These are phyloP conservation scores for Coniella lustricola DNA, from an alignment of 2,329 filamentous ascomycete genomes.

Conservation along the genomic window DNA sequence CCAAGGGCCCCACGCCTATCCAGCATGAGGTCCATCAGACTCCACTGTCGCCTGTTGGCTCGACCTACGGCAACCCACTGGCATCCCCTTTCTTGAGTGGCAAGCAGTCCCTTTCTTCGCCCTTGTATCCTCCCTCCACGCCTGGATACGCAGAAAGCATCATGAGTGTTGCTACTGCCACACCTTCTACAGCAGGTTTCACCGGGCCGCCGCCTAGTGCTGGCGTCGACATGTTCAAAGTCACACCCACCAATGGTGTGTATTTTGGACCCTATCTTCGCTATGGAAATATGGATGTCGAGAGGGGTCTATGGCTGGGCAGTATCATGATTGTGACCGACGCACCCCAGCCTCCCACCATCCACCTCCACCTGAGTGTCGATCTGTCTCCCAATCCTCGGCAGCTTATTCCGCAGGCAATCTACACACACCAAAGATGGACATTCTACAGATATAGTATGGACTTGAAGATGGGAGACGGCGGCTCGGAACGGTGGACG, in stretches of 20 bases:
- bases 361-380: conserved; percentile 84
- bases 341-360: conserved; percentile 84
- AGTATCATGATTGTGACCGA: conserved; percentile 93
- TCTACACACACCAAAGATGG: conserved; percentile 88
- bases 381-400: conserved; percentile 90
- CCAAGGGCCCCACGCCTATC: conserved; percentile 86
- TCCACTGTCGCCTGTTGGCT: conserved; percentile 76
- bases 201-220: conserved; percentile 80
- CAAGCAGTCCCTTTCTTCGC: conserved; percentile 67
- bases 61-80: conserved; percentile 68
- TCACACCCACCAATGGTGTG: conserved; percentile 88
- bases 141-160: conserved; percentile 82
- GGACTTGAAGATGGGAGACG: conserved; percentile 82
- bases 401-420: conserved; percentile 74
- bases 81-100: conserved; percentile 61
- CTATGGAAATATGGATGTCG: conserved; percentile 95
- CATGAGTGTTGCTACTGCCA: conserved; percentile 69
- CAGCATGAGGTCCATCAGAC: conserved; percentile 74
- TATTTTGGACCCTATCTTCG: conserved; percentile 96
- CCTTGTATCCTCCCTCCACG: conserved; percentile 74
- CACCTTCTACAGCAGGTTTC: conserved; percentile 74
- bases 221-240: conserved; percentile 90
- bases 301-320: conserved; percentile 83
- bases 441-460: conserved; percentile 93
- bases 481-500: conserved; percentile 79